These are phyloP conservation scores for Cicer cuneatum DNA, from an alignment of 306 rosid species.

Conservation along the genomic window DNA sequence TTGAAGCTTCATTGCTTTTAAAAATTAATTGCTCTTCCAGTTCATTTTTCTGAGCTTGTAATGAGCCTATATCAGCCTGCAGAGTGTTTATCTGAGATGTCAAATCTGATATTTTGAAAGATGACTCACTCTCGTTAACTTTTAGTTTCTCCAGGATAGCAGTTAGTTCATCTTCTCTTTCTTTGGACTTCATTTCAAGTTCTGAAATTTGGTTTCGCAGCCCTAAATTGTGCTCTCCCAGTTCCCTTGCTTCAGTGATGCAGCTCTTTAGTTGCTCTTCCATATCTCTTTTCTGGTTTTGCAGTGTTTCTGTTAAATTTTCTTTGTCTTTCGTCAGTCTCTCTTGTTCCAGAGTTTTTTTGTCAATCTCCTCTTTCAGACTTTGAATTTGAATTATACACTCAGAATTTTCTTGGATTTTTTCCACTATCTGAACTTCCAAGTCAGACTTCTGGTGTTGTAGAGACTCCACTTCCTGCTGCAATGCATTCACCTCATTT, in stretches of 20 bases:
- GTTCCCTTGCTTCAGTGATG: conserved; percentile 53
- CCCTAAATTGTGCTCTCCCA: conserved; percentile 54
- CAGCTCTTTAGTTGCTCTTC: neutral
- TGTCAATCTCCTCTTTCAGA: conserved; percentile 65
- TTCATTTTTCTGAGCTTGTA: conserved; percentile 59
- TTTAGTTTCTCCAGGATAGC: conserved; percentile 59
- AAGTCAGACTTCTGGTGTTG: conserved; percentile 57
- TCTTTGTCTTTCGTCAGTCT: conserved; percentile 54
- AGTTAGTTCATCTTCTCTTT: conserved; percentile 64
- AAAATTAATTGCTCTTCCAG: conserved; percentile 60
- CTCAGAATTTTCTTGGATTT: conserved; percentile 57
- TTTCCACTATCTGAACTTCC: conserved; percentile 63
- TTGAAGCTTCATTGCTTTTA: conserved; percentile 63
- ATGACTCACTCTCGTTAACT: conserved; percentile 57
- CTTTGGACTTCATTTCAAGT: conserved; percentile 56
- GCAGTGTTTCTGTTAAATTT: conserved; percentile 38
- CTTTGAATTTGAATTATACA: conserved; percentile 58
- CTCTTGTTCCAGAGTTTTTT: conserved; percentile 51
- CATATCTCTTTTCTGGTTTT: too few species aligned
- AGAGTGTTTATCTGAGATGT: conserved; percentile 63
- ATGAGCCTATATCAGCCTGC: conserved; percentile 50
- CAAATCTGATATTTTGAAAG: conserved; percentile 62
- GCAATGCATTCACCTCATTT: conserved; percentile 62
- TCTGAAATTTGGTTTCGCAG: conserved; percentile 56
- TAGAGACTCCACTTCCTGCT: conserved; percentile 63